Evolutionary conservation across 2,329 filamentous ascomycete species (phyloP).

Genomic region (Biscogniauxia marginata): DNA sequence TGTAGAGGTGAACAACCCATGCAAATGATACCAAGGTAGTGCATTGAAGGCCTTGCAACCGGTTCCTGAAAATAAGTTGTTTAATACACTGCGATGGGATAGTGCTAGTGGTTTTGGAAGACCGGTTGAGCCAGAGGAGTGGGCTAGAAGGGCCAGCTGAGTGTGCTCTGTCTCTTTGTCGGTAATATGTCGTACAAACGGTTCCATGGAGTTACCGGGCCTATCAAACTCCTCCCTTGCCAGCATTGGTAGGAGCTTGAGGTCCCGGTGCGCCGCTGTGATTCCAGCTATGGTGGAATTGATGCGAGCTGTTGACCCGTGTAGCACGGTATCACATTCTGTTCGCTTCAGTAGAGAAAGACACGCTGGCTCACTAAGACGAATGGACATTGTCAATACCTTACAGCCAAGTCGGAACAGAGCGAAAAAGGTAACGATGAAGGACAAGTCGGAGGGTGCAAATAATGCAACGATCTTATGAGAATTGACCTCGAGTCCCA

Average conservation of each 20-base stretch:
- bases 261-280: constrained; percentile 17
- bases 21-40: constrained; percentile 43
- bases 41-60: constrained; percentile 42
- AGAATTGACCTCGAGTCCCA: constrained; percentile 32
- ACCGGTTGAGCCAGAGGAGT: constrained; percentile 49
- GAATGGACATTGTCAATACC: constrained; percentile 42
- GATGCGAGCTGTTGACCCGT: constrained; percentile 35
- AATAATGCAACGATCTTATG: constrained; percentile 38
- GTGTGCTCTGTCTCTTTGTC: constrained; percentile 29
- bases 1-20: constrained; percentile 40
- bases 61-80: constrained; percentile 32
- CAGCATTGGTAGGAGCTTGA: constrained; percentile 24
- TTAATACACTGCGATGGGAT: constrained; percentile 40
- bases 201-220: constrained; percentile 13
- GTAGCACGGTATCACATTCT: constrained; percentile 35
- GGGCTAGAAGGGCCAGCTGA: constrained; percentile 40
- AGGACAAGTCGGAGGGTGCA: constrained; percentile 40
- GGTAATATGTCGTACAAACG: constrained; percentile 24
- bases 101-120: constrained; percentile 45
- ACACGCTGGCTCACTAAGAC: constrained; percentile 40
- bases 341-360: constrained; percentile 39
- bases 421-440: constrained; percentile 43
- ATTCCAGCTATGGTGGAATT: constrained; percentile 31
- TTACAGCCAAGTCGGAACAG: constrained; percentile 44
- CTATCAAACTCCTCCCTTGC: constrained; percentile 23